Conservation (phyloP, 805 yeast species). For the Wickerhamomyces sydowiorum region DNA sequence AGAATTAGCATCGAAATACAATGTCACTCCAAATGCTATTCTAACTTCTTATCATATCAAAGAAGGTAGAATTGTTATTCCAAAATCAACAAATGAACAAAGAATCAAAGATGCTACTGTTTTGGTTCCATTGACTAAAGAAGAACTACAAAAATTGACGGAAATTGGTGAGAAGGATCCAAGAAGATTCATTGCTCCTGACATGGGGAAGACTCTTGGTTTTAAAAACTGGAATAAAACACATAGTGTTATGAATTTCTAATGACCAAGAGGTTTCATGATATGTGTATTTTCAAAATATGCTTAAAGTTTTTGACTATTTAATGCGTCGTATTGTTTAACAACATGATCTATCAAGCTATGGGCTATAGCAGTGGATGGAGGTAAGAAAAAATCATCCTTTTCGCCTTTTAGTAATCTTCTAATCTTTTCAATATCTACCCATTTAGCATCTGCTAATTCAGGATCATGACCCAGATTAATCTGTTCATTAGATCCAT, state of each 20-base stretch:
- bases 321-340: constrained; percentile 7
- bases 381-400: constrained; percentile 21
- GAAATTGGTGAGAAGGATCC: constrained; percentile 24
- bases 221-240: constrained; percentile 5
- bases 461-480: constrained; percentile 82
- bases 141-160: constrained; percentile 32
- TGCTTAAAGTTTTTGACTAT: constrained; percentile 1
- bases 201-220: constrained; percentile 6
- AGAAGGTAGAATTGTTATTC: constrained; percentile 55
- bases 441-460: constrained; percentile 83
- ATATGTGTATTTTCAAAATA: not conserved
- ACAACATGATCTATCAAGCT: constrained; percentile 18
- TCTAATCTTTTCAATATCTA: constrained; percentile 48
- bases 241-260: not conserved
- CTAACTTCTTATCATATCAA: constrained; percentile 57
- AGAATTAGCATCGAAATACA: constrained; percentile 51
- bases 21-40: constrained; percentile 48
- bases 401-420: constrained; percentile 26
- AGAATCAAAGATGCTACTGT: constrained; percentile 40
- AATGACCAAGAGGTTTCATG: too few relatives aligned
- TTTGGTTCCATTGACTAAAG: constrained; percentile 31
- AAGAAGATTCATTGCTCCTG: constrained; percentile 24
- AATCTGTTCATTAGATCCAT: constrained; percentile 59
- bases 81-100: constrained; percentile 61
- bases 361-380: constrained; percentile 23